Base-by-base conservation (phyloP, 495 filamentous ascomycete species). In the Darksidea phi region DNA sequence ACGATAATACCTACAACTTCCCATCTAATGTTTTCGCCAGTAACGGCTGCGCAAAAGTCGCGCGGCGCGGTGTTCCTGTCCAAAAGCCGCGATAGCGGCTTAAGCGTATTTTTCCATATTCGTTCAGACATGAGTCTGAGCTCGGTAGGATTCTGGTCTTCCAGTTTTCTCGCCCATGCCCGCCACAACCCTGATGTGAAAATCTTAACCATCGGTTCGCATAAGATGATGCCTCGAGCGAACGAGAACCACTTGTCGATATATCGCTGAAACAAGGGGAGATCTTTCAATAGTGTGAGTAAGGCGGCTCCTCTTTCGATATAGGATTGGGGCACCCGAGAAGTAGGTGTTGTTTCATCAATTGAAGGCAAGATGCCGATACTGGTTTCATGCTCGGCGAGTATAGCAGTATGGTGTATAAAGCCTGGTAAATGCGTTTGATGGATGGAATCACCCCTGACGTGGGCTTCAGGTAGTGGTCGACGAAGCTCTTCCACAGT, bases 1-100 rank as follows among this genome's bases (percentile, higher is more conserved):
- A 83, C 77, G 0, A 86, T 69, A 34, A 80, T 69, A 0, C 79
- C 84, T 2, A 85, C 64, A 2, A 80, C 70, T 68, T 87, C 84
- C 84, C 84, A 88, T 10, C 84, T 79, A 24, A 83, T 68, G 45
- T 79, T 77, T 12, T 67, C 64, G 0, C 81, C 84, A 0, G 78
- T 80, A 59, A 54, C 61, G 71, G 79, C 72, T 66, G 67, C 47
- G 21, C 25, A 32, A 59, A 73, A 75, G 42, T 73, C 67, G 18
- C 48, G 34, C 1, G 73, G 59, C 6, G 70, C 61, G 28, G 67
- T 72, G 32, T 65, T 23, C 6, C 67, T 61, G 46, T 73, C 57
- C 7, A 71, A 51, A 8, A 58, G 49, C 48, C 8, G 10, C 18
- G 7, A 20, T 57, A 68, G 15, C 20, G 69, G 65, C 28, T 55